Base-by-base conservation (phyloP, 495 filamentous ascomycete genomes). In the Penicillium cinerascens region DNA sequence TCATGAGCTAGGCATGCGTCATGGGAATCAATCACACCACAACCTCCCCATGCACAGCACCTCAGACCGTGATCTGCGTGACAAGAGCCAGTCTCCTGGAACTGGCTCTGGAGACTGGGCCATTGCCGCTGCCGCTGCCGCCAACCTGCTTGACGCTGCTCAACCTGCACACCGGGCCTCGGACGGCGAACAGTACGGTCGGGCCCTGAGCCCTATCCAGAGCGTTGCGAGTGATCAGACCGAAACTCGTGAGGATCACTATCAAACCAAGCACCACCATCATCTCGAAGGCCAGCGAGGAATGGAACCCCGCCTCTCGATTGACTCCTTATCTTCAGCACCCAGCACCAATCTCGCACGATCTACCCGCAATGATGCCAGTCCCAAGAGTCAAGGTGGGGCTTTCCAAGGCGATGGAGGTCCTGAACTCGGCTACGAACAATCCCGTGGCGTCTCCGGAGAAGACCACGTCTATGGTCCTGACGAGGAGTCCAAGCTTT, bases 191-290 rank as follows among this genome's bases (percentile, higher is more conserved):
- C 71, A 78, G 6, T 78, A 78, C 50, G 74, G 77, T 26, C 85
- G 87, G 25, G 82, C 82, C 13, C 69, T 92, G 18, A 95, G 91
- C 67, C 91, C 91, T 0, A 90, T 95, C 46, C 91, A 92, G 55
- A 95, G 91, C 51, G 86, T 93, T 23, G 89, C 88, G 0, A 91
- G 91, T 47, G 87, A 86, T 55, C 82, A 78, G 25, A 78, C 74
- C 16, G 66, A 71, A 18, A 68, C 61, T 6, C 58, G 60, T 26
- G 21, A 18, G 16, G 44, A 37, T 3, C 44, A 55, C 17, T 44
- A 54, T 44, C 21, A 47, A 48, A 11, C 29, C 11, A 3, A 33
- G 11, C 11, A 33, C 23, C 47, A 59, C 29, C 40, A 47, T 17
- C 21, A 37, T 1, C 13, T 27, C 0, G 65, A 55, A 21, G 61